Conservation (phyloP, 305 asterid genomes). For the Fraxinus latifolia region DNA sequence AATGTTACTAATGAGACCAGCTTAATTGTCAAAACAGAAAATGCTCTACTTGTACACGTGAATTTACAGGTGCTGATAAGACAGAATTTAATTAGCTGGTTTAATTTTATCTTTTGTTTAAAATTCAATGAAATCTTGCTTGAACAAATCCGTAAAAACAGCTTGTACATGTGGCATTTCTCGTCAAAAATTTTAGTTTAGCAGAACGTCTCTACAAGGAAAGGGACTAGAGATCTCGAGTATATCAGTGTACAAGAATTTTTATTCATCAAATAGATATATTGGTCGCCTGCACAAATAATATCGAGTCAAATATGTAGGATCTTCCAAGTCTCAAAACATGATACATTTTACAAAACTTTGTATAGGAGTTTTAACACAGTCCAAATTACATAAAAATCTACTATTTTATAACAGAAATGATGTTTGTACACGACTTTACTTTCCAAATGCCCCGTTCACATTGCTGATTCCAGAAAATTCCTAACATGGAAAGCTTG, state of each 20-base stretch:
- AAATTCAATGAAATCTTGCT: too few species aligned
- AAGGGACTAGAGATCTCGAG: background rate
- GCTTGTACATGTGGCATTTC: too few species aligned
- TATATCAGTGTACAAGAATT: background rate
- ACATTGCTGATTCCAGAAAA: background rate
- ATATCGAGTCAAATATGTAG: background rate
- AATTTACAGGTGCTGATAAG: too few species aligned
- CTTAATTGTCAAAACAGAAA: too few species aligned
- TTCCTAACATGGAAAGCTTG: background rate
- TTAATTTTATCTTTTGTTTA: too few species aligned
- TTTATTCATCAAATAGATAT: background rate
- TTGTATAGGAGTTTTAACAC: too few species aligned
- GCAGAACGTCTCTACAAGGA: background rate
- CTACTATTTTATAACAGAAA: background rate
- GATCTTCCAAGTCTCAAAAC: too few species aligned
- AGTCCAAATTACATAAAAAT: too few species aligned
- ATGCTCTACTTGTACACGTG: too few species aligned
- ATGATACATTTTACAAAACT: background rate
- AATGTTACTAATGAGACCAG: background rate
- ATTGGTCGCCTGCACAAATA: background rate
- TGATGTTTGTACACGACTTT: background rate
- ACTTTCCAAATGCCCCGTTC: background rate
- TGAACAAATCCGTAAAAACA: too few species aligned
- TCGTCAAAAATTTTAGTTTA: background rate
- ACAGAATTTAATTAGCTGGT: too few species aligned